Evolutionary conservation across 768 basidiomycete genomes (phyloP), one percentile per base, ranked within the genome.

Genomic region (Auricularia sp.): DNA sequence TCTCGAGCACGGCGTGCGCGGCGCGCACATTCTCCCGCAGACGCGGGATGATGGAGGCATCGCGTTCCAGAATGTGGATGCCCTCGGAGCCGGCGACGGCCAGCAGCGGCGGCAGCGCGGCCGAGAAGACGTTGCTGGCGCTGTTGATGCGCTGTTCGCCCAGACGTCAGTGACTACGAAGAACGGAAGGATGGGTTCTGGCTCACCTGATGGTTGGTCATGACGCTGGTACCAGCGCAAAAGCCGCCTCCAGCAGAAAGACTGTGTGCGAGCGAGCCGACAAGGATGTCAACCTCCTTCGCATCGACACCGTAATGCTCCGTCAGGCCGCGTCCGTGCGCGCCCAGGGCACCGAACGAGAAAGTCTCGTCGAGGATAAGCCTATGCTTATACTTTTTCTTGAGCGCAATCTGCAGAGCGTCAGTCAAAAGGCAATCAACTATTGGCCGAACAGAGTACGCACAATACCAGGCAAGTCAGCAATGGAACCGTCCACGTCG

Each of bases 241-340:
- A 98, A 99, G 1, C 97, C 97, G 61, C 96, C 97, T 1, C 83
- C 81, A 0, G 95, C 85, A 66, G 84, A 85, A 21, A 98, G 83
- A 14, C 90, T 89, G 44, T 82, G 93, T 0, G 94, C 89, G 66
- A 92, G 83, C 33, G 92, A 95, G 3, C 94, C 96, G 2, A 96
- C 80, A n/a, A 98, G 81, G 82, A 98, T 94, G 75, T 99, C 97
- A 16, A 98, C 87, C 71, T 94, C 92, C 6, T 83, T 77, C 0
- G 94, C 92, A 90, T 93, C 64, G 1, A 98, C 89, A 66, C 94
- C 94, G 77, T 91, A 98, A 21, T 97, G 78, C 72, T 99, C 96
- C 0, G 97, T 98, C 62, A 98, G 78, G 45, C 97, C 97, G 63
- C 95, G 89, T 44, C 97, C 97, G 33, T 95, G 96, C 54, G 91